Base-by-base conservation (phyloP, 2,329 filamentous ascomycete species). In the Falciphora oryzae region DNA sequence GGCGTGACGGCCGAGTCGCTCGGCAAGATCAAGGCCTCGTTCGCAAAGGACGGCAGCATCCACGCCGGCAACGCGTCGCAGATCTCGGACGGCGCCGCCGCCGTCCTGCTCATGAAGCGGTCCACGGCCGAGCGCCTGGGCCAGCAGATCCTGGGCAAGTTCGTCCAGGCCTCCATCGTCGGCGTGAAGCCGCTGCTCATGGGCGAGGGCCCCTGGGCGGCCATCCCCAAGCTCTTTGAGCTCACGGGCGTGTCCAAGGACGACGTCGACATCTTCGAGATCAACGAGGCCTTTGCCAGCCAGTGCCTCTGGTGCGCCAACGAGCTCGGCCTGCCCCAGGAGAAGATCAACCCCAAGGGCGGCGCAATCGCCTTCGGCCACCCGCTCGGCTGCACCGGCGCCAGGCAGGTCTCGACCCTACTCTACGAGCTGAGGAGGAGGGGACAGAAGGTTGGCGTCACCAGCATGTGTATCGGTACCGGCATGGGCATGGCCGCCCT, bases 401-500 rank as follows among this genome's bases (percentile, higher is more conserved):
- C 94, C 13, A 85, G 95, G 74, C 95, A 98, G 81, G 91, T 99
- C 61, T 92, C 91, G 73, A 98, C 95, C 14, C 79, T 98, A 72
- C 80, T 98, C 68, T 96, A 93, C 70, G 94, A 98, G 85, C 80
- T 98, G 71, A 90, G 86, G 83, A 83, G 94, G 75, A 95, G 87
- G 64, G 87, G 89, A 65, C 85, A 95, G 83, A 91, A 90, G 84
- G 80, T 98, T 67, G 95, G 95, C 63, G 87, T 97, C 57, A 97
- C 92, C 35, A 94, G 90, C 77, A 98, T 98, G 95, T 99, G 95
- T 75, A 81, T 98, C 62, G 95, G 94, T 63, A 98, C 94, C 2
- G 94, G 93, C 63, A 98, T 98, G 95, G 94, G 94, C 63, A 96
- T 97, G 92, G 93, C 93, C 65, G 92, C 93, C 66, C 89, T 97